Evolutionary conservation across 331 rosid genomes (phyloP).

Genomic region (Spiraea crenata): DNA sequence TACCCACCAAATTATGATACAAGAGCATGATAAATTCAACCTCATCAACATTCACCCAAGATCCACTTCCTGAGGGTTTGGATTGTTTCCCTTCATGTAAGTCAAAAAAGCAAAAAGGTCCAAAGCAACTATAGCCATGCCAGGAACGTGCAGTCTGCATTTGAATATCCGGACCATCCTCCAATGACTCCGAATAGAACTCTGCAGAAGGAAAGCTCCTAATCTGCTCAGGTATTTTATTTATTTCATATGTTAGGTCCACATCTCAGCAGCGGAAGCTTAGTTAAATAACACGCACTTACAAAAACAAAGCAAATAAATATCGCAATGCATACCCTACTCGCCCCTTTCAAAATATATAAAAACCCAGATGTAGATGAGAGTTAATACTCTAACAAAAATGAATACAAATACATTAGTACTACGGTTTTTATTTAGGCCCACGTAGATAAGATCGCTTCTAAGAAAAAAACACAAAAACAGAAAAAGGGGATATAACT

Average conservation of each 20-base stretch:
- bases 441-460: no score
- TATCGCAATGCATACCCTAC: no score
- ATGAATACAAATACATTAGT: no score
- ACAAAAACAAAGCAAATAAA: not conserved
- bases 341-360: no score
- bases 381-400: no score
- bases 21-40: slow-evolving; percentile 77
- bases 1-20: slow-evolving; percentile 62
- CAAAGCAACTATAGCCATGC: slow-evolving; percentile 78
- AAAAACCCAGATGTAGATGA: not conserved
- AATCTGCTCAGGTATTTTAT: slow-evolving; percentile 47
- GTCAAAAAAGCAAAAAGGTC: slow-evolving; percentile 85
- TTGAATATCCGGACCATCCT: slow-evolving; percentile 63
- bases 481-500: no score
- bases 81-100: slow-evolving; percentile 75
- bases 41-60: slow-evolving; percentile 56
- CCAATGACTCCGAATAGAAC: slow-evolving; percentile 73
- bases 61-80: slow-evolving; percentile 58
- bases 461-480: no score
- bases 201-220: slow-evolving; percentile 87
- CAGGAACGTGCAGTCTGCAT: slow-evolving; percentile 55
- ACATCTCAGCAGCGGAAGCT: not conserved
- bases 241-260: not conserved
- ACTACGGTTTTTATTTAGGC: no score
- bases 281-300: not conserved